Evolutionary conservation across 2,329 filamentous ascomycete species (phyloP), one percentile per base, ranked within the genome.

Genomic region (Colletotrichum destructivum): DNA sequence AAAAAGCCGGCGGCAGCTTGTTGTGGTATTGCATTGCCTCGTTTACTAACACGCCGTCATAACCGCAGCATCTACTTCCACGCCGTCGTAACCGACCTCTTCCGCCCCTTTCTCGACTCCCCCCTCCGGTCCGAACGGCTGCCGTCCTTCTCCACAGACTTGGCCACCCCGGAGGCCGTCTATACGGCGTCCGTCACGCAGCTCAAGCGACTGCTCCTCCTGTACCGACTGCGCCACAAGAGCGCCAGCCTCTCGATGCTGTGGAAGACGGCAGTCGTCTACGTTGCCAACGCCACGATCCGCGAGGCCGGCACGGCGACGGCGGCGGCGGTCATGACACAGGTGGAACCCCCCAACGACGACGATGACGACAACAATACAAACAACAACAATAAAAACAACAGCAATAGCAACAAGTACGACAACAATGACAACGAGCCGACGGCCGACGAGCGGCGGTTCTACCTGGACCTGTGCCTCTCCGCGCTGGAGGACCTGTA

Each of bases 11-110:
- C 31, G 31, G n/a, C n/a, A 31, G 31, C 31, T 31, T 31, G 8
- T 2, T 31, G 31, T 31, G 6, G 31, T 8, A 31, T 31, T 31
- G 31, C 31, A 8, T 8, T 31, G 12, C 12, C 4, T 2, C 5
- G 35, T 12, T 7, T 9, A 21, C 54, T 66, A 15, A 66, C 2
- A 23, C 4, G 2, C 15, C 5, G 16, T 3, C 3, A 31, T 2
- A n/a, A 60, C 8, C 8, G 4, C 44, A 71, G 68, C 23, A 56
- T 62, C n/a, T 68, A 67, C 57, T 68, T 71, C n/a, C 68, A 71
- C 18, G 51, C 68, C 2, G 26, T 59, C 0, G 26, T 71, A 0
- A 68, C 59, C n/a, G 68, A 71, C 23, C 55, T 71, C 2, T 71
- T 68, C 7, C 56, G 68, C 0, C 64, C 68, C 9, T 59, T 68